Percentiles rank a stretch among this genome's conserved stretches.
Conservation (phyloP, 2,329 filamentous ascomycete species). For the Cryphonectria parasitica region DNA sequence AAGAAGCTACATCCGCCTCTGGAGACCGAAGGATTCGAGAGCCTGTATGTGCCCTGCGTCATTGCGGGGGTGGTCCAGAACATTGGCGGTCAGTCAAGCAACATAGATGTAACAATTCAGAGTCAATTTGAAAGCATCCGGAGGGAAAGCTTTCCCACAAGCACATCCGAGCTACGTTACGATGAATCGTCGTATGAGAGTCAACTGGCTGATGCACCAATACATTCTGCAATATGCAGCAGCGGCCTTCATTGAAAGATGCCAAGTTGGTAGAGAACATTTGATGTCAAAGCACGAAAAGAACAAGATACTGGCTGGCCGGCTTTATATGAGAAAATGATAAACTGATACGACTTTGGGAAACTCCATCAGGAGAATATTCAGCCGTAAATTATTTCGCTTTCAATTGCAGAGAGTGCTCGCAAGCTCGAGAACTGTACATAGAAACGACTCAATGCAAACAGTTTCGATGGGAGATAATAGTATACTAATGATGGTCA, state of each 20-base stretch:
- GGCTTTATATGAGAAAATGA: too few species aligned
- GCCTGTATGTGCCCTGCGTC: neutral
- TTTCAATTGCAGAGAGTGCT: too few species aligned
- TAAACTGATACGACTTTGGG: too few species aligned
- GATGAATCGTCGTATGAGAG: neutral
- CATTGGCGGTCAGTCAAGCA: neutral
- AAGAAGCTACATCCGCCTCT: neutral
- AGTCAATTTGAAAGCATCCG: neutral
- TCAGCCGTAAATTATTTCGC: too few species aligned
- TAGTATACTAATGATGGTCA: accelerated
- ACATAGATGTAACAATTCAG: neutral
- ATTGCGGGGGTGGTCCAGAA: neutral
- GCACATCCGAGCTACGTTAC: neutral
- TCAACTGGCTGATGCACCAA: too few species aligned
- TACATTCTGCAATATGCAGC: too few species aligned
- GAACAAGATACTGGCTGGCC: too few species aligned
- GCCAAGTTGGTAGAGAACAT: too few species aligned
- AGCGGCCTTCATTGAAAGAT: too few species aligned
- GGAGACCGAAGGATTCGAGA: neutral
- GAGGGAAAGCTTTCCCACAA: neutral
- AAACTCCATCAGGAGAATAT: too few species aligned
- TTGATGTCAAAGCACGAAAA: too few species aligned
- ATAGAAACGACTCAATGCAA: neutral
- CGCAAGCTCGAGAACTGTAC: neutral
- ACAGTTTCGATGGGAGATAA: neutral